phyloP scores from a whole-genome alignment of 164 flowering plant genomes.

The Chimonanthus praecox region DNA sequence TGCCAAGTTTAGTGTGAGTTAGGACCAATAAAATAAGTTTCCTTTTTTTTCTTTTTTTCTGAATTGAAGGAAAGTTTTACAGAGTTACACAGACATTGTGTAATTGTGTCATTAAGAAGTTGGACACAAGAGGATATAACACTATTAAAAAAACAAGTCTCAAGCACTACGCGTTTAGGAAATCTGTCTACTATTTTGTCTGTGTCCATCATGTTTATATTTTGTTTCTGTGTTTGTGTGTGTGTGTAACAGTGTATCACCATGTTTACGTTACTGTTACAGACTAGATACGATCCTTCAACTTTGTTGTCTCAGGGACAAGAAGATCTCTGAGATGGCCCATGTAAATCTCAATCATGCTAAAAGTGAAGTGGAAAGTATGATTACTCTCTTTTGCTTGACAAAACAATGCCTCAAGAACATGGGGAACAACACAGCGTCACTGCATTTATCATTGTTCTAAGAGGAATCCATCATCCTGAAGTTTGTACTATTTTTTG shows the following conservation, averaged over 20 bases:
- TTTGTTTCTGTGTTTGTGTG: too few species aligned
- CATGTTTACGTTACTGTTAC: conserved; percentile 36
- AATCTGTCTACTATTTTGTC: neutral
- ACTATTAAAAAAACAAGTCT: too few species aligned
- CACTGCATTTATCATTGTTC: too few species aligned
- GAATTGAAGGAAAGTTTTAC: too few species aligned
- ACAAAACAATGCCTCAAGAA: conserved; percentile 42
- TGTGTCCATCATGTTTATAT: neutral
- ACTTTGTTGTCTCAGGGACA: conserved; percentile 31
- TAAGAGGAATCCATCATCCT: too few species aligned
- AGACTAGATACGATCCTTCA: conserved; percentile 19
- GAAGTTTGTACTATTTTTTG: too few species aligned
- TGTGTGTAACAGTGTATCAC: neutral
- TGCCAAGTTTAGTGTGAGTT: too few species aligned
- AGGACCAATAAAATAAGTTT: too few species aligned
- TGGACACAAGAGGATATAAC: neutral
- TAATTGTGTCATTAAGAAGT: too few species aligned
- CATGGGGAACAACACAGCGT: conserved; percentile 37
- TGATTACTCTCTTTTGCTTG: conserved; percentile 45
- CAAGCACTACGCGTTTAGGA: neutral
- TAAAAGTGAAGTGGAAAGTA: conserved; percentile 38
- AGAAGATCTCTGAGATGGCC: conserved; percentile 61
- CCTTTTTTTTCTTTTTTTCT: too few species aligned
- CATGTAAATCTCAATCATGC: conserved; percentile 70
- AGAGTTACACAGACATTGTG: too few species aligned